These are phyloP conservation scores for Cyberlindnera saturnus DNA, from an alignment of 805 yeast genomes.

Conservation along the genomic window DNA sequence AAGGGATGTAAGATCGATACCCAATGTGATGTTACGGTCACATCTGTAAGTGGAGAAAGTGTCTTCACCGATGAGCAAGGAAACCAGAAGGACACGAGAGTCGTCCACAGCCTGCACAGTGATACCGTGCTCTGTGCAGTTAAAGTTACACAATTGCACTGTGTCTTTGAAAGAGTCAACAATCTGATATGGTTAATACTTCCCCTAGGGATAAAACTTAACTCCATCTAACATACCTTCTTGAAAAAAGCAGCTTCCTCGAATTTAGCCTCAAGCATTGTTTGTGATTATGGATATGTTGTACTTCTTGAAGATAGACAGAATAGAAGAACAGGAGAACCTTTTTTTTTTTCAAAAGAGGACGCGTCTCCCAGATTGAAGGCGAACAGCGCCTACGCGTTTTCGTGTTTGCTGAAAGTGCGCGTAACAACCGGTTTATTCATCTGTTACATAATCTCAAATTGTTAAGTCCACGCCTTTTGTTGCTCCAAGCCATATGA, in stretches of 20 bases:
- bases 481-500: no score
- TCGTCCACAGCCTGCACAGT: conserved; percentile 97
- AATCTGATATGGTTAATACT: conserved; percentile 34
- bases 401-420: no score
- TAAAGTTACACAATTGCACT: conserved; percentile 92
- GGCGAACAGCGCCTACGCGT: background rate
- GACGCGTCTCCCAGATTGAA: conserved; percentile 1
- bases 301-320: background rate
- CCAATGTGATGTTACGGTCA: conserved; percentile 88
- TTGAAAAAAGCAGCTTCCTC: conserved; percentile 89
- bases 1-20: conserved; percentile 83
- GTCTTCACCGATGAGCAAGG: conserved; percentile 79
- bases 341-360: no score
- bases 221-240: conserved; percentile 31
- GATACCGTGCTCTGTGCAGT: conserved; percentile 92
- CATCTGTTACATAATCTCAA: no score
- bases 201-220: conserved; percentile 24
- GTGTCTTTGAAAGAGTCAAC: conserved; percentile 93
- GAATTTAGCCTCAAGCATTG: conserved; percentile 95
- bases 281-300: conserved; percentile 7
- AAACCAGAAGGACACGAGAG: conserved; percentile 89
- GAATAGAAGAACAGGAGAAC: background rate
- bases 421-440: no score
- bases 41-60: conserved; percentile 92
- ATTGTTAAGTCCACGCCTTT: no score